Conservation (phyloP, 768 basidiomycete species). For the Rhizopogon salebrosus region DNA sequence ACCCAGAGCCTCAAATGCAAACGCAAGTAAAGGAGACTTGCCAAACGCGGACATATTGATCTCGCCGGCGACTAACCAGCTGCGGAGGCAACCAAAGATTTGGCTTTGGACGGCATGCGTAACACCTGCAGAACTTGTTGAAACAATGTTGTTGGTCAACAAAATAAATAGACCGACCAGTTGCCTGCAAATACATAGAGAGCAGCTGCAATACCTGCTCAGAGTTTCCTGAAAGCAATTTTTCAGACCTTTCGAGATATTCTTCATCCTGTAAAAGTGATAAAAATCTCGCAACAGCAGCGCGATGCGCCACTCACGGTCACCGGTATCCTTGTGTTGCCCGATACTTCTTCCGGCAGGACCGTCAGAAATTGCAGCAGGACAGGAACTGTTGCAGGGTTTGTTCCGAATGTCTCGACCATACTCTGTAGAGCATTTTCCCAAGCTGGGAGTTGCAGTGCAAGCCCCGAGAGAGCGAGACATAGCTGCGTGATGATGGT, state of each 20-base stretch:
- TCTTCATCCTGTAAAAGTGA: conserved; percentile 59
- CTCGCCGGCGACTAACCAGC: conserved; percentile 89
- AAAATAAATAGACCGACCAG: conserved; percentile 48
- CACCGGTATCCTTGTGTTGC: conserved; percentile 83
- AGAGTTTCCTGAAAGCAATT: conserved; percentile 65
- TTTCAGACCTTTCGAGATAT: conserved; percentile 53
- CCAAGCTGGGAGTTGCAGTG: conserved; percentile 88
- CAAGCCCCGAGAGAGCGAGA: conserved; percentile 84
- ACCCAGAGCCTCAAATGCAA: conserved; percentile 77
- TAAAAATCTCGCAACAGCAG: conserved; percentile 6
- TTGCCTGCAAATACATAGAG: conserved; percentile 82
- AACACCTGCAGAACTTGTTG: conserved; percentile 52
- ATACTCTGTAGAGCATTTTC: conserved; percentile 71
- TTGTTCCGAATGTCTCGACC: conserved; percentile 81
- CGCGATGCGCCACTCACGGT: conserved; percentile 55
- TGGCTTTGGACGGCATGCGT: conserved; percentile 73
- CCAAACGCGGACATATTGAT: conserved; percentile 58
- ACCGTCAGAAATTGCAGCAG: conserved; percentile 87
- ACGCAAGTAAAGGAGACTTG: conserved; percentile 74
- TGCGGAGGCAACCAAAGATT: conserved; percentile 78
- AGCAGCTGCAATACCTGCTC: conserved; percentile 72
- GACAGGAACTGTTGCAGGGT: conserved; percentile 77
- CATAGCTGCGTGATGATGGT: conserved; percentile 87
- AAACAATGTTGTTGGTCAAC: not conserved
- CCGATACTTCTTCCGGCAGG: conserved; percentile 82